Evolutionary conservation across 768 basidiomycete genomes (phyloP).

Genomic region (Dendrothele bispora): DNA sequence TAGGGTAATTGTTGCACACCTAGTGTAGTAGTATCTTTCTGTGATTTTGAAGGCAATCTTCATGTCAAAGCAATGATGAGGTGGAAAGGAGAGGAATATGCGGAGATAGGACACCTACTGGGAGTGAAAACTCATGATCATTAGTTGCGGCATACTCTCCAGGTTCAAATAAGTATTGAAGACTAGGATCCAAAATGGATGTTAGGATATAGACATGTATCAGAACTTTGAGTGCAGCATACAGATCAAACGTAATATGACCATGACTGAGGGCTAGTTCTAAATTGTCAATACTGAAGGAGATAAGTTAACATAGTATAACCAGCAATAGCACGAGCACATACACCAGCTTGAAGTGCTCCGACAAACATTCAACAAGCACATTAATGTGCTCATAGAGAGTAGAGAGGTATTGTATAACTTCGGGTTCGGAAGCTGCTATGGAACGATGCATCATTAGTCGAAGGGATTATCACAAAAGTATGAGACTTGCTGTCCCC

Average conservation of each 20-base stretch:
- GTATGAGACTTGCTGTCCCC: too few species aligned
- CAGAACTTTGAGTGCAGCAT: not conserved
- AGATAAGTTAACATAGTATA: not conserved
- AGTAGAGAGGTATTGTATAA: conserved; percentile 5
- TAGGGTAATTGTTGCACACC: not conserved
- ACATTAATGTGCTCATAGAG: conserved; percentile 12
- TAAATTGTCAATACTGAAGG: conserved; percentile 11
- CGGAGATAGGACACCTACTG: too few species aligned
- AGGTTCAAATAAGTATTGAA: conserved; percentile 4
- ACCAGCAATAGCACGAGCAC: not conserved
- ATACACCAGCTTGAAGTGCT: conserved; percentile 15
- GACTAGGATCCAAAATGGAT: not conserved
- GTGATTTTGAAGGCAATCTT: conserved; percentile 1
- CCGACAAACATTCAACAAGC: conserved; percentile 8
- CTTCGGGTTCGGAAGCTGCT: not conserved
- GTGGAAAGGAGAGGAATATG: not conserved
- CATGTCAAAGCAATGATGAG: not conserved
- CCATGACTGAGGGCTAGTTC: conserved; percentile 14
- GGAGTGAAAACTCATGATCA: not conserved
- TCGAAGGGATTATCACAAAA: too few species aligned
- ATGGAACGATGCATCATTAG: too few species aligned
- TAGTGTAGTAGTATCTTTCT: not conserved
- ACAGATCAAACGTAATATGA: conserved; percentile 17
- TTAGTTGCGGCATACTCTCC: not conserved
- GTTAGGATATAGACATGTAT: not conserved